Evolutionary conservation across 495 filamentous ascomycete genomes (phyloP).

Genomic region (Talaromyces adpressus): DNA sequence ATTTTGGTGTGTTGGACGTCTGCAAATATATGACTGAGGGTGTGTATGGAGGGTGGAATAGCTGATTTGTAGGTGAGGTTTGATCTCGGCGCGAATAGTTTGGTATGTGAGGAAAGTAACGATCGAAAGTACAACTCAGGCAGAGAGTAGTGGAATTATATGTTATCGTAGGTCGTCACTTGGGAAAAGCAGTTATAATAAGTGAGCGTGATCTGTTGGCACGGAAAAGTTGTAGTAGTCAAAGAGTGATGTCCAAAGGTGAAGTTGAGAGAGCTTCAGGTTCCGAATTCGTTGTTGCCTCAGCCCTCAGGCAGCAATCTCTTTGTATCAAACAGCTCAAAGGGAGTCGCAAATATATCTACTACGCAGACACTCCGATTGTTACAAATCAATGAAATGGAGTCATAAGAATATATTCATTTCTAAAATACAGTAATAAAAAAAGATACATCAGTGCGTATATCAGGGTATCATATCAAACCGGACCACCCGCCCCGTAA

Average conservation of each 20-base stretch:
- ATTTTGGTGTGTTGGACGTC: constrained; percentile 16
- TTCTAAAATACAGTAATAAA: constrained; percentile 3
- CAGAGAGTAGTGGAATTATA: not conserved
- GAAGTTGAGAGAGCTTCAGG: not conserved
- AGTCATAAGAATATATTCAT: not conserved
- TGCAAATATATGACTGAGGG: not conserved
- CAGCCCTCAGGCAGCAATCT: constrained; percentile 1
- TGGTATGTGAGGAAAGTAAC: not conserved
- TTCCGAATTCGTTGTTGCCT: constrained; percentile 10
- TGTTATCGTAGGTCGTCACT: not conserved
- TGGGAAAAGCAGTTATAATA: not conserved
- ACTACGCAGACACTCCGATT: not conserved
- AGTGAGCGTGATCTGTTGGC: not conserved
- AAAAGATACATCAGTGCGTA: constrained; percentile 7
- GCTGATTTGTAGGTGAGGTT: not conserved
- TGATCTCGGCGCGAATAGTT: not conserved
- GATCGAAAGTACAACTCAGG: not conserved
- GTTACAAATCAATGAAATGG: not conserved
- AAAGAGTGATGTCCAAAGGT: not conserved
- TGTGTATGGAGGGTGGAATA: not conserved
- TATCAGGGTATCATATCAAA: constrained; percentile 3
- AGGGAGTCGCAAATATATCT: not conserved
- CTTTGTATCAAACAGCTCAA: not conserved
- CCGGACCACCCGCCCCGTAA: constrained; percentile 8
- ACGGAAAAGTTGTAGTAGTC: not conserved